A percentile compares a stretch with the other conserved stretches of the same genome.
phyloP scores from a whole-genome alignment of 2,329 filamentous ascomycete genomes.

The Chrysosporium keratinophilum region DNA sequence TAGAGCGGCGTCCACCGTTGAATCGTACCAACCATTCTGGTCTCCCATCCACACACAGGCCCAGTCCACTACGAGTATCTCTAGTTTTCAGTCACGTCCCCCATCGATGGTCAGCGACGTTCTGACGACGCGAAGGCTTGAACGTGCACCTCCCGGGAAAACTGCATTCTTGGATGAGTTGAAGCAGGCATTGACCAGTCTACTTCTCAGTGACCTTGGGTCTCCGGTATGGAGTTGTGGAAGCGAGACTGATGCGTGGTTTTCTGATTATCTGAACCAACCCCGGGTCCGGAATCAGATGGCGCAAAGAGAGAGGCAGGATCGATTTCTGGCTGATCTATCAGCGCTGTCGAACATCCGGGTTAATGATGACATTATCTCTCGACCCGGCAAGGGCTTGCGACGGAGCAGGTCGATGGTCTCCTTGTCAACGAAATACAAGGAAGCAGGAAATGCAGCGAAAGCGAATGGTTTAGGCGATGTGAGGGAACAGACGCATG shows the following conservation, averaged over 20 bases:
- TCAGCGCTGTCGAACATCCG: not conserved
- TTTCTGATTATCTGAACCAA: slow-evolving; percentile 46
- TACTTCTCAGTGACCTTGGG: slow-evolving; percentile 81
- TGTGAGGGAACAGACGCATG: not conserved
- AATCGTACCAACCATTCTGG: slow-evolving; percentile 75
- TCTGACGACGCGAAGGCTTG: slow-evolving; percentile 26
- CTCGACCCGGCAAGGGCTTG: slow-evolving; percentile 7
- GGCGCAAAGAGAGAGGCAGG: slow-evolving; percentile 30
- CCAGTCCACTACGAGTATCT: slow-evolving; percentile 53
- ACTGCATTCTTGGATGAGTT: slow-evolving; percentile 66
- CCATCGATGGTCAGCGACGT: slow-evolving; percentile 35
- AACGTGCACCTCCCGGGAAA: slow-evolving; percentile 53
- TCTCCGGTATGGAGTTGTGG: slow-evolving; percentile 76
- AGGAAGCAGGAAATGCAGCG: not conserved
- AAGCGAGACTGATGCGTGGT: slow-evolving; percentile 88
- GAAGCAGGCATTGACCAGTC: slow-evolving; percentile 67
- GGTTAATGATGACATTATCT: not conserved
- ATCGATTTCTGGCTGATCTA: slow-evolving; percentile 30
- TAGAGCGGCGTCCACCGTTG: slow-evolving; percentile 59
- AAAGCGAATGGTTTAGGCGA: not conserved
- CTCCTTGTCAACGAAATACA: not conserved
- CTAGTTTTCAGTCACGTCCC: slow-evolving; percentile 43
- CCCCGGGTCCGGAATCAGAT: slow-evolving; percentile 35
- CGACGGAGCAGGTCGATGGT: slow-evolving; percentile 29
- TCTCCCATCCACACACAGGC: slow-evolving; percentile 66